Conservation (phyloP, 73 alveolate genomes). For the Paramecium caudatum region DNA sequence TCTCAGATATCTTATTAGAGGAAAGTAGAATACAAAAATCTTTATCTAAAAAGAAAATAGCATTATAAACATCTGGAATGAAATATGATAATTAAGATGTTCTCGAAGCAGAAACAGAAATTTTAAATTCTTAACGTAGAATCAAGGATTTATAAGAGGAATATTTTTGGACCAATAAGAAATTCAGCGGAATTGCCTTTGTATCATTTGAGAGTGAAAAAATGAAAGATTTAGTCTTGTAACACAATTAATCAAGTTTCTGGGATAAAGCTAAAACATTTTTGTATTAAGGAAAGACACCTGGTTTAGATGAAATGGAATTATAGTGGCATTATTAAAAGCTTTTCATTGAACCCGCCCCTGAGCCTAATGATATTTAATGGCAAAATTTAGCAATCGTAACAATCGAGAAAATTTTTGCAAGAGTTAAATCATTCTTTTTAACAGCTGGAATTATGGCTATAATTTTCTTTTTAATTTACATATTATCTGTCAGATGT, state of each 20-base stretch:
- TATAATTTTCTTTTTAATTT: neutral
- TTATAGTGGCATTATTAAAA: constrained; percentile 44
- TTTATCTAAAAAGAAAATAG: constrained; percentile 37
- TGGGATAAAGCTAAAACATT: neutral
- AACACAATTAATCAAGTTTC: neutral
- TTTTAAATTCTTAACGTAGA: neutral
- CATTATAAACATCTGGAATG: constrained; percentile 54
- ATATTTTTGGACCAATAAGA: constrained; percentile 8
- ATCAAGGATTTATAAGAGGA: constrained; percentile 18
- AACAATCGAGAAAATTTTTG: constrained; percentile 58
- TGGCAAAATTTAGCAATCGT: constrained; percentile 62
- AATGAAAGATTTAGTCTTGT: constrained; percentile 36
- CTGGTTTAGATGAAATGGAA: constrained; percentile 27
- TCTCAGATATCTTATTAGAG: constrained; percentile 32
- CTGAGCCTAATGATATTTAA: constrained; percentile 75
- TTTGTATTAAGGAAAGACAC: constrained; percentile 38
- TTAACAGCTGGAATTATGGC: neutral
- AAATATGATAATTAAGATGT: constrained; percentile 51
- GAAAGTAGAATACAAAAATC: neutral
- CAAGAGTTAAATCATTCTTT: constrained; percentile 54
- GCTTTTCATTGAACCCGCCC: constrained; percentile 57
- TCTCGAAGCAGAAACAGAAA: constrained; percentile 26
- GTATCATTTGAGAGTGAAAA: constrained; percentile 76
- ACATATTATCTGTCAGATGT: neutral
- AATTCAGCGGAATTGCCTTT: constrained; percentile 69